Conservation (phyloP, 2,329 filamentous ascomycete genomes). For the Microdochium paspali region DNA sequence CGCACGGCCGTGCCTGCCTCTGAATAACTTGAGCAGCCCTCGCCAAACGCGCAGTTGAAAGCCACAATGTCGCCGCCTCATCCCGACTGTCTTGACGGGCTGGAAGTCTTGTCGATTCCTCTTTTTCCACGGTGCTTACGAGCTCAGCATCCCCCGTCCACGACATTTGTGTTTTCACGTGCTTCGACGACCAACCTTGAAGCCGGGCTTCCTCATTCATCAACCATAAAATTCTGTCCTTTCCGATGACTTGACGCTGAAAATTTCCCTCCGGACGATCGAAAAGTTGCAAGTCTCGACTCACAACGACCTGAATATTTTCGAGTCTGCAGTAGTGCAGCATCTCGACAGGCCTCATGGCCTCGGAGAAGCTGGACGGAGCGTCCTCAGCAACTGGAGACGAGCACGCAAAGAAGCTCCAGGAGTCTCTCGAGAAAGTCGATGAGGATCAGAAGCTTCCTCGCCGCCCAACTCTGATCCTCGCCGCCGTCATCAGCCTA, state of each 20-base stretch:
- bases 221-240: not conserved
- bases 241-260: not conserved
- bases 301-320: not conserved
- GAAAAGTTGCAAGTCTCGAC: not conserved
- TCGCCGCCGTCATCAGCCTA: constrained; percentile 16
- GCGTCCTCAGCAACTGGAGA: not conserved
- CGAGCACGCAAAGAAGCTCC: not conserved
- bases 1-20: no score
- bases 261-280: not conserved
- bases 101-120: not conserved
- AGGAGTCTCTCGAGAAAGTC: constrained; percentile 14
- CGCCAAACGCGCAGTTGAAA: not conserved
- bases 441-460: constrained; percentile 9
- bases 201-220: not conserved
- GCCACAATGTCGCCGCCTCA: not conserved
- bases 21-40: no score
- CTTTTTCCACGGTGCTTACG: not conserved
- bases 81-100: not conserved
- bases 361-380: not conserved
- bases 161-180: not conserved
- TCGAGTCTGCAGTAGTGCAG: not conserved
- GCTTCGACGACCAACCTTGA: not conserved
- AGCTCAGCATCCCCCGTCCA: not conserved
- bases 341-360: not conserved
- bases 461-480: constrained; percentile 14